Conservation (phyloP, 352 stramenopile species). For the Globisporangium splendens region DNA sequence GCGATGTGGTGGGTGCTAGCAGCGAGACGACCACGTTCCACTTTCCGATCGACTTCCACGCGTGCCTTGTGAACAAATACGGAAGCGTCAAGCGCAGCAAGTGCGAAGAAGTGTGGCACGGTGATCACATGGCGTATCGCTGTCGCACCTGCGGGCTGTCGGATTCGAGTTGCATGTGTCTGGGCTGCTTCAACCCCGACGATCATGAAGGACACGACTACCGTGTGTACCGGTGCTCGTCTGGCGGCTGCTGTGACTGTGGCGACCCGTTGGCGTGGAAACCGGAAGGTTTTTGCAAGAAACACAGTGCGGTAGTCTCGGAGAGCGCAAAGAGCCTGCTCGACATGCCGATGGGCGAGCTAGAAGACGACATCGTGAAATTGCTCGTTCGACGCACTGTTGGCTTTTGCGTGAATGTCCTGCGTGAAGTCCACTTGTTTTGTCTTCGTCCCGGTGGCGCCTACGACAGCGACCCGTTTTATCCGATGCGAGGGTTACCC, state of each 20-base stretch:
- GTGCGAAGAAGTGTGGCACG: conserved; percentile 86
- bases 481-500: conserved; percentile 31
- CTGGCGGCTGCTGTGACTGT: conserved; percentile 79
- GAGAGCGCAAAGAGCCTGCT: conserved; percentile 2
- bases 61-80: conserved; percentile 47
- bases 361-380: conserved; percentile 41
- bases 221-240: conserved; percentile 77
- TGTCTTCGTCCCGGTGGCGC: conserved; percentile 33
- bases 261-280: conserved; percentile 78
- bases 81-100: conserved; percentile 71
- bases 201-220: conserved; percentile 82
- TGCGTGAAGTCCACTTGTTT: conserved; percentile 50
- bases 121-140: conserved; percentile 84
- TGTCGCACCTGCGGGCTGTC: conserved; percentile 78
- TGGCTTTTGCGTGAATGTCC: conserved; percentile 54
- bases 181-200: conserved; percentile 73
- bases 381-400: conserved; percentile 40
- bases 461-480: conserved; percentile 31
- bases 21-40: conserved; percentile 16
- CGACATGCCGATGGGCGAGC: conserved; percentile 26
- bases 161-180: conserved; percentile 87
- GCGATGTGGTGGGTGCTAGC: neutral
- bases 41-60: conserved; percentile 36
- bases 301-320: conserved; percentile 27
- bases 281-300: conserved; percentile 74